Evolutionary conservation across 768 basidiomycete species (phyloP), one percentile per base, ranked within the genome.

Genomic region (Gautieria morchelliformis): DNA sequence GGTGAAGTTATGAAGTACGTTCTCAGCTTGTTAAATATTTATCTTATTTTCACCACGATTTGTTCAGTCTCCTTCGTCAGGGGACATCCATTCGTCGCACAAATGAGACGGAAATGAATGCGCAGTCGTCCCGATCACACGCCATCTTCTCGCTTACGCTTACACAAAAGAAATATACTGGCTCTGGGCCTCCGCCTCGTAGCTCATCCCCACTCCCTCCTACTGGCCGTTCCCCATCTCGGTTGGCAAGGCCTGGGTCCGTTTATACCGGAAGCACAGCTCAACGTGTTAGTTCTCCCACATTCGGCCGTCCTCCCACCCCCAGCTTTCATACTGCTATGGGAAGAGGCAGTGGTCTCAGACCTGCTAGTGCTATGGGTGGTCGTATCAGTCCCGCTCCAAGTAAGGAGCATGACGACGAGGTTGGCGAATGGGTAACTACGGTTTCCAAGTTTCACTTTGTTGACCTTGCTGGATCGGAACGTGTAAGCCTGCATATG

Each of bases 81-180:
- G 96, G 96, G 19, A 87, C 93, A 8, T 80, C 89, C 15, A 87
- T 95, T 44, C 81, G 96, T 32, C 84, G 94, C 56, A 98, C 96
- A 10, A 94, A 95, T 61, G 91, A 94, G 70, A 99, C 96, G 33
- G 91, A 93, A 67, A 97, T 98, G 95, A 99, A 99, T 69, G 92
- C 95, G 24, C 93, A 96, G 69, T 93, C 90, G 1, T 97, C 95
- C 41, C 87, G 96, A 58, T 96, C 93, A 30, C 96, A 99, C 79
- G 96, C 96, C 61, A 98, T 99, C 70, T 98, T 99, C 72, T 97
- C 95, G 40, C 76, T 99, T 53, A 96, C 92, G 12, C 75, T 99
- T 55, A 89, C 84, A 4, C 95, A 97, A 72, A 91, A 87, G 75
- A 93, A 87, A 69, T 91, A 75, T 66, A 77, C 80, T 37, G 92